Evolutionary conservation across 768 basidiomycete species (phyloP), one percentile per base, ranked within the genome.

Genomic region (Naganishia vaughanmartiniae): DNA sequence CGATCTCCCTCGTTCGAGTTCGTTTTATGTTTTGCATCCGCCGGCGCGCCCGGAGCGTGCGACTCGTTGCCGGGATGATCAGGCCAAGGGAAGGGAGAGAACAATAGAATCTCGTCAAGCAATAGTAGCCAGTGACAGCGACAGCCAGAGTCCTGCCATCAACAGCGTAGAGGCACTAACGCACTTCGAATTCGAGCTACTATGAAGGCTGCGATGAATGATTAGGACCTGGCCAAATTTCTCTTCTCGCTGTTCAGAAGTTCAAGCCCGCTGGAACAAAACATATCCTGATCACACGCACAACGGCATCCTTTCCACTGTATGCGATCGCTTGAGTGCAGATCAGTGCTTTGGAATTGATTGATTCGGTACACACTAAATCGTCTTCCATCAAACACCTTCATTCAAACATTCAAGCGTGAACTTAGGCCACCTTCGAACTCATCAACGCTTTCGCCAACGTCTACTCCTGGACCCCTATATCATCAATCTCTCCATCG

Each of bases 1-100:
- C 48, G 48, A 51, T 51, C 48, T 51, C 48, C n/a, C 45, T 5
- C 6, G 34, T 12, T 36, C 45, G 45, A 46, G 45, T 36, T 36
- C n/a, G 48, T 51, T 51, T 51, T 51, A 51, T 51, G 48, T 51
- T 51, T 26, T 51, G 48, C 48, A 51, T 51, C 48, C 48, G 48
- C 48, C 48, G 48, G 48, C n/a, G 48, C n/a, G 48, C 48, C 48
- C 48, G 48, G 48, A 51, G n/a, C 24, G 4, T 7, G 7, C 24
- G 39, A 42, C 15, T 42, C 39, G 39, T 42, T 15, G 39, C 39
- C 39, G n/a, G 48, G 48, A 51, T 51, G 21, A n/a, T 51, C 48
- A 26, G n/a, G 17, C 46, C 14, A 46, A 15, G 14, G 15, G 21
- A 5, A 26, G 12, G 14, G 24, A 4, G 48, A 51, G 48, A 26